Evolutionary conservation across 2,329 filamentous ascomycete species (phyloP).

Genomic region (Aspergillus sp.): DNA sequence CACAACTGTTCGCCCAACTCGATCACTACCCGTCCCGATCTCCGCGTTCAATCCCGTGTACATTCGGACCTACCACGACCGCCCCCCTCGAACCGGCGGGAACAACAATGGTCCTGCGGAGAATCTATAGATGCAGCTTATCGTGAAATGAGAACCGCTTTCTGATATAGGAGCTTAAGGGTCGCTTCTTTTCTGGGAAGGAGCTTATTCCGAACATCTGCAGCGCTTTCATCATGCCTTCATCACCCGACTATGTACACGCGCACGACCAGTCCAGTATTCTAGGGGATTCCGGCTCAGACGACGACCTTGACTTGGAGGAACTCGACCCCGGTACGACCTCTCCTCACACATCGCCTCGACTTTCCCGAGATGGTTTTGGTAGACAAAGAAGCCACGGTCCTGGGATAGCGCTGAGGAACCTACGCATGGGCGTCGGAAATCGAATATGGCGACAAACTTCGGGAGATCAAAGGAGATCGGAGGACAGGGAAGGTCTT

Average conservation of each 20-base stretch:
- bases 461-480: slow-evolving; percentile 41
- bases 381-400: slow-evolving; percentile 29
- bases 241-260: slow-evolving; percentile 37
- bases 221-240: slow-evolving; percentile 31
- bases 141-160: slow-evolving; percentile 26
- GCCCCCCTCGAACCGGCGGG: not conserved
- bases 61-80: not conserved
- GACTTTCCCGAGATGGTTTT: slow-evolving; percentile 30
- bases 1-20: not conserved
- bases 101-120: slow-evolving; percentile 20
- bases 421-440: slow-evolving; percentile 51
- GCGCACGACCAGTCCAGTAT: slow-evolving; percentile 33
- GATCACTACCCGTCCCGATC: not conserved
- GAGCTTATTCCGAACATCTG: slow-evolving; percentile 1
- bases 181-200: slow-evolving; percentile 19
- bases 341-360: slow-evolving; percentile 18
- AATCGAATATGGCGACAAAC: slow-evolving; percentile 42
- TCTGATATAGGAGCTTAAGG: slow-evolving; percentile 16
- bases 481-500: slow-evolving; percentile 65
- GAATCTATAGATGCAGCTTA: slow-evolving; percentile 15
- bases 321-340: slow-evolving; percentile 44
- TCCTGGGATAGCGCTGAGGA: slow-evolving; percentile 47
- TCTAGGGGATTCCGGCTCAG: slow-evolving; percentile 37
- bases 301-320: slow-evolving; percentile 47
- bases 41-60: not conserved